These are phyloP conservation scores for Salicornia ramosissima DNA, from an alignment of 148 eudicot species.

Conservation along the genomic window DNA sequence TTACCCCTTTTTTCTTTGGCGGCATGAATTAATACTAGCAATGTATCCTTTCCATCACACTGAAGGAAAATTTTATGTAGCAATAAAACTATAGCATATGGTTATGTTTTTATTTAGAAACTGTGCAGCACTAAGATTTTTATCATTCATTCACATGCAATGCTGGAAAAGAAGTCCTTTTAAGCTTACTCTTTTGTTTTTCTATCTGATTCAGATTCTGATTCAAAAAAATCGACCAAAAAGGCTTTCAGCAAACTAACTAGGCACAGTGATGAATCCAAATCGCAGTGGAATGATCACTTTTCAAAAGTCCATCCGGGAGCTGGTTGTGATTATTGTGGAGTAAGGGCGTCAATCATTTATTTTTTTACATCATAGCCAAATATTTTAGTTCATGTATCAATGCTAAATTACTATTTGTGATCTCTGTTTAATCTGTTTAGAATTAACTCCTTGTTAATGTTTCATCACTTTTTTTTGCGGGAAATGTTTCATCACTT, in stretches of 20 bases:
- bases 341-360: constrained; percentile 42
- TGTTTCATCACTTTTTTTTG: too few relatives aligned
- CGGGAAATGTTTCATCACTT: too few relatives aligned
- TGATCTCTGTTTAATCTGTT: too few relatives aligned
- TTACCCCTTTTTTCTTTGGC: not conserved
- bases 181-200: not conserved
- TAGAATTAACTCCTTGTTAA: too few relatives aligned
- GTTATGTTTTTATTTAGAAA: too few relatives aligned
- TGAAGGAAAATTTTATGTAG: not conserved
- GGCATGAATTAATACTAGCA: not conserved
- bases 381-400: not conserved
- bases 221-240: constrained; percentile 30
- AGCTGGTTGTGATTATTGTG: constrained; percentile 76
- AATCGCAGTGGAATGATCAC: constrained; percentile 37
- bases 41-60: not conserved
- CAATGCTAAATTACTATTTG: too few relatives aligned
- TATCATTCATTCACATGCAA: not conserved
- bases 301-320: constrained; percentile 43
- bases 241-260: constrained; percentile 21
- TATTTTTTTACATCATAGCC: not conserved
- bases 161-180: not conserved
- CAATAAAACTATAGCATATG: too few relatives aligned
- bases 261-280: constrained; percentile 25
- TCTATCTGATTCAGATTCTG: constrained; percentile 28
- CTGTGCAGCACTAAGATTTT: not conserved